phyloP scores from a whole-genome alignment of 495 filamentous ascomycete species.

The Xylaria longipes region DNA sequence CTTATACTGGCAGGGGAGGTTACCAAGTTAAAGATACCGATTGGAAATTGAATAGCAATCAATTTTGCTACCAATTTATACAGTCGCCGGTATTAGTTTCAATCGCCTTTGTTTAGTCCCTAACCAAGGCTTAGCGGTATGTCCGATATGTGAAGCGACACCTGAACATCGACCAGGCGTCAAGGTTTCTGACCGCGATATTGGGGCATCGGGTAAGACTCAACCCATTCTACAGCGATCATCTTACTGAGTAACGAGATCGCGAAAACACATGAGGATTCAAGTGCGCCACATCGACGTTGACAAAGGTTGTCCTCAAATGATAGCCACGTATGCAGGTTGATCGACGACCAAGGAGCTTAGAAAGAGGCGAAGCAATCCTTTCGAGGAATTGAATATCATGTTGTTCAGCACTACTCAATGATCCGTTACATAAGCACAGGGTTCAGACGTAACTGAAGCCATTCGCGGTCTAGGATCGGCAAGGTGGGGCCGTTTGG shows the following conservation, averaged over 20 bases:
- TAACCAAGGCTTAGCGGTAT: too few species aligned
- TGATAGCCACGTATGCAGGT: not conserved
- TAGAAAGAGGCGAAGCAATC: not conserved
- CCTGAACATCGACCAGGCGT: not conserved
- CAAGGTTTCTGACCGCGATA: not conserved
- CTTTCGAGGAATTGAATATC: not conserved
- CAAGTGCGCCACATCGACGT: not conserved
- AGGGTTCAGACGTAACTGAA: not conserved
- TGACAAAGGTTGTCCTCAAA: not conserved
- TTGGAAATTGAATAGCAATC: too few species aligned
- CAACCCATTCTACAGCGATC: not conserved
- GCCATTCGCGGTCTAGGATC: not conserved
- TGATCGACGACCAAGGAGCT: not conserved
- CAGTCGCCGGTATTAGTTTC: too few species aligned
- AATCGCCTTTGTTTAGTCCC: too few species aligned
- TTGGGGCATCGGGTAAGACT: not conserved
- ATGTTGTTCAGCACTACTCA: not conserved
- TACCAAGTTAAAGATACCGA: too few species aligned
- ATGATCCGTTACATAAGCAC: not conserved
- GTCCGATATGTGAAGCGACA: not conserved
- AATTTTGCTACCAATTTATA: too few species aligned
- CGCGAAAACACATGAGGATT: not conserved
- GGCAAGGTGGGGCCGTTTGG: not conserved
- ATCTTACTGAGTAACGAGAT: not conserved
- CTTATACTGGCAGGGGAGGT: too few species aligned